These are phyloP conservation scores for Skeletonema tropicum DNA, from an alignment of 108 stramenopile species.

Conservation along the genomic window DNA sequence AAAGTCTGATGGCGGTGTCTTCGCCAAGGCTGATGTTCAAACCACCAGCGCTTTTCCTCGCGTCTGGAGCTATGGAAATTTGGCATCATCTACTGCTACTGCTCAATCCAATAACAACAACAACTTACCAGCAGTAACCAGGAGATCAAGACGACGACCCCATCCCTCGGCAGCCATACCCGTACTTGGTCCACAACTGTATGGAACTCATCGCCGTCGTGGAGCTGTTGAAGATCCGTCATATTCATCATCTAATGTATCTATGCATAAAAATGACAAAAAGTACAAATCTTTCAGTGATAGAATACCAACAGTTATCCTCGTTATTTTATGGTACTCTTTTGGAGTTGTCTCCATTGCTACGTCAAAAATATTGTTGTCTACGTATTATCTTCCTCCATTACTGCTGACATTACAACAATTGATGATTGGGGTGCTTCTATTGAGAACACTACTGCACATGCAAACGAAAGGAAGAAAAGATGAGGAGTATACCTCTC, in stretches of 20 bases:
- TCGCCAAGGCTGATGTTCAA: neutral
- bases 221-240: neutral
- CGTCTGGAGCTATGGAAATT: neutral
- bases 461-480: slow-evolving; percentile 8
- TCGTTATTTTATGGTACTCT: slow-evolving; percentile 64
- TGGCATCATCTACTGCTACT: neutral
- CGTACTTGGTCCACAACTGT: neutral
- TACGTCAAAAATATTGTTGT: slow-evolving; percentile 71
- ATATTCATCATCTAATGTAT: neutral
- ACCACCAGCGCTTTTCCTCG: neutral
- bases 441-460: slow-evolving; percentile 45
- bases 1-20: neutral
- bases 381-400: slow-evolving; percentile 47
- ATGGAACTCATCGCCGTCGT: neutral
- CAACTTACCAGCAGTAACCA: neutral
- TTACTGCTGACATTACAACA: slow-evolving; percentile 64
- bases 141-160: slow-evolving; percentile 22
- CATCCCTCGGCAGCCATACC: slow-evolving; percentile 10
- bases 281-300: neutral
- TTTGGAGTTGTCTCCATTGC: slow-evolving; percentile 81
- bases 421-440: slow-evolving; percentile 42
- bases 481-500: neutral
- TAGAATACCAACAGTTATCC: slow-evolving; percentile 50
- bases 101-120: neutral
- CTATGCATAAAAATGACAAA: neutral